Conservation (phyloP, 495 filamentous ascomycete species). For the Cetradonia linearis region DNA sequence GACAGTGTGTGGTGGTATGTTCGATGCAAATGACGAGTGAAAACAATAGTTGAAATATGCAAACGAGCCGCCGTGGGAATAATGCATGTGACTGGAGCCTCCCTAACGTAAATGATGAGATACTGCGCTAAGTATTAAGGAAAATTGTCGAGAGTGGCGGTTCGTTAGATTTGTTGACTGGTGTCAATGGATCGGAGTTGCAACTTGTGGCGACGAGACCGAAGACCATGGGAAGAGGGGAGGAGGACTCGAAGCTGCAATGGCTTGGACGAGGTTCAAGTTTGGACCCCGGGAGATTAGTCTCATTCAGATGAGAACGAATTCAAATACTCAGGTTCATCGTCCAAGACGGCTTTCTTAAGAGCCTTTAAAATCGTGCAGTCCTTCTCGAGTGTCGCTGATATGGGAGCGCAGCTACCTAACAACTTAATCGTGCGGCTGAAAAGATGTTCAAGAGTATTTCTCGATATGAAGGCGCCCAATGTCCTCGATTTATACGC, state of each 20-base stretch:
- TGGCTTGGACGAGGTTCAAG: not conserved
- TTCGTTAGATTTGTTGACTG: not conserved
- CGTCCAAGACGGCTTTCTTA: slow-evolving; percentile 25
- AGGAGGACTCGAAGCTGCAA: not conserved
- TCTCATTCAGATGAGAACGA: slow-evolving; percentile 15
- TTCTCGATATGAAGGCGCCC: slow-evolving; percentile 39
- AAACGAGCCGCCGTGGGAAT: slow-evolving; percentile 11
- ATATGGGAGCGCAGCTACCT: slow-evolving; percentile 47
- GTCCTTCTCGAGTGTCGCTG: slow-evolving; percentile 57
- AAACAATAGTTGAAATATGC: not conserved
- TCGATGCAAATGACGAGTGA: not conserved
- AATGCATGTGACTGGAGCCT: slow-evolving; percentile 7
- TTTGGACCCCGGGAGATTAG: not conserved
- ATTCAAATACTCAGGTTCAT: not conserved
- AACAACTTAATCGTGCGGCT: slow-evolving; percentile 64
- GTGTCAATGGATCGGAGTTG: too few relatives aligned
- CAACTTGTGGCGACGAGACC: not conserved
- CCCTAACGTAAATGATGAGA: not conserved
- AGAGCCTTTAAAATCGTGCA: slow-evolving; percentile 47
- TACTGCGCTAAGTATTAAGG: not conserved
- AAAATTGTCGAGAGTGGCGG: not conserved
- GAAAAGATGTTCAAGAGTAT: slow-evolving; percentile 39
- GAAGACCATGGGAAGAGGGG: slow-evolving; percentile 1
- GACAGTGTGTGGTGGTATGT: slow-evolving; percentile 10
- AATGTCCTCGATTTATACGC: slow-evolving; percentile 54